A percentile compares a stretch with the other conserved stretches of the same genome.
phyloP scores from a whole-genome alignment of 2,329 filamentous ascomycete species.

The Colletotrichum sp. region DNA sequence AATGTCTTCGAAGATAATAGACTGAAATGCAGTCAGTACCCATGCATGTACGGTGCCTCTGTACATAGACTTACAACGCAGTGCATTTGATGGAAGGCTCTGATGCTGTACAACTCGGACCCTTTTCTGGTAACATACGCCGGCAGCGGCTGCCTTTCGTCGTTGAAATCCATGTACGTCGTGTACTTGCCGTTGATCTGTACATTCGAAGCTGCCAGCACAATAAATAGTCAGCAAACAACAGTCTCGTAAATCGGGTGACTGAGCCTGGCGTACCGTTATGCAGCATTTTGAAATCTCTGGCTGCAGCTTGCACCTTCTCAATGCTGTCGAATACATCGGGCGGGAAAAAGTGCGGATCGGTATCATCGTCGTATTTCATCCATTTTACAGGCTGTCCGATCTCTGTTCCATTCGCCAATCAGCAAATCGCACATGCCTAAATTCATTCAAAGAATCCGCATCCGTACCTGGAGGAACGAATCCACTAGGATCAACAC shows the following conservation, averaged over 20 bases:
- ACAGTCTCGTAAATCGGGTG: background rate
- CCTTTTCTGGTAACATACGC: background rate
- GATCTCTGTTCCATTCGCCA: background rate
- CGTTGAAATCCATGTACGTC: slow-evolving; percentile 7
- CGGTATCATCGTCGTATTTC: slow-evolving; percentile 5
- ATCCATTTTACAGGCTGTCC: slow-evolving; percentile 7
- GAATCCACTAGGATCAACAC: slow-evolving; percentile 7
- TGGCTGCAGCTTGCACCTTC: background rate
- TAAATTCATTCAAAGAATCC: background rate
- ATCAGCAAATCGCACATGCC: background rate
- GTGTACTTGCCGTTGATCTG: slow-evolving; percentile 8
- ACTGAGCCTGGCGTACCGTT: background rate
- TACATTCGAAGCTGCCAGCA: background rate
- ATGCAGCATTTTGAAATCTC: slow-evolving; percentile 6
- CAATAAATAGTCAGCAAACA: background rate
- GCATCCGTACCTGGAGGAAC: background rate
- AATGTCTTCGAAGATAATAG: slow-evolving; percentile 3
- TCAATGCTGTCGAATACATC: slow-evolving; percentile 6
- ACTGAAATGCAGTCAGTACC: background rate
- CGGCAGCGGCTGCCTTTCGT: background rate
- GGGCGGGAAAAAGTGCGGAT: slow-evolving; percentile 4
- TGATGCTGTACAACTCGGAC: slow-evolving; percentile 7
- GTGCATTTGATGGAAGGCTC: slow-evolving; percentile 13
- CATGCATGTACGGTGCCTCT: too few species aligned
- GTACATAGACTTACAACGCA: background rate